Conservation (phyloP, 371 early-diverging fungal genomes). For the Apophysomyces sp. region DNA sequence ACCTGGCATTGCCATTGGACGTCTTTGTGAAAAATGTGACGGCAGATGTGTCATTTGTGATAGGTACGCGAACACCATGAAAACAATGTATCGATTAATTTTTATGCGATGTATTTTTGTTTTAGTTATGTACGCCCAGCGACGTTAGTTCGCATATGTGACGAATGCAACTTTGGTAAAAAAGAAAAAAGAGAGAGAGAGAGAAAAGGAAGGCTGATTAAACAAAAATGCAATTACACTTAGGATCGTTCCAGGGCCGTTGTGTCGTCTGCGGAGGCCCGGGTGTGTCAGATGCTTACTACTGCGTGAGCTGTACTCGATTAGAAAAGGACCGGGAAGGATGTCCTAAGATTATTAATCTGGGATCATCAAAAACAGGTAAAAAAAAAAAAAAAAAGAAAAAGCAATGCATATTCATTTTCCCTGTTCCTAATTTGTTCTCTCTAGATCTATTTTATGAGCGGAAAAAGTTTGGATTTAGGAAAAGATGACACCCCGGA, state of each 20-base stretch:
- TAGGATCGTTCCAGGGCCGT: slow-evolving; percentile 80
- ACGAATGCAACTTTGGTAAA: slow-evolving; percentile 94
- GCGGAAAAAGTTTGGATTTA: slow-evolving; percentile 90
- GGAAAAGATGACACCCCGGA: slow-evolving; percentile 47
- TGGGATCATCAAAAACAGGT: slow-evolving; percentile 76
- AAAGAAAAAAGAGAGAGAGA: neutral
- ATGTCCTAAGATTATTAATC: slow-evolving; percentile 94
- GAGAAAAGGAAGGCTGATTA: neutral
- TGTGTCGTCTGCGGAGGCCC: slow-evolving; percentile 93
- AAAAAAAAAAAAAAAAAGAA: too few relatives aligned
- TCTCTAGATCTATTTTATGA: slow-evolving; percentile 92
- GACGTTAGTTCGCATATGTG: slow-evolving; percentile 90
- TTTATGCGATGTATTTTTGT: neutral
- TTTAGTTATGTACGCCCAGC: slow-evolving; percentile 81
- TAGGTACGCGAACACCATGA: slow-evolving; percentile 51
- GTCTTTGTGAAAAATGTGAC: slow-evolving; percentile 93
- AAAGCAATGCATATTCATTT: too few relatives aligned
- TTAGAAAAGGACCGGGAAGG: slow-evolving; percentile 97
- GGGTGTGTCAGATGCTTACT: slow-evolving; percentile 96
- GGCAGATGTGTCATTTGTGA: slow-evolving; percentile 97
- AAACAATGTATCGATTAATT: neutral
- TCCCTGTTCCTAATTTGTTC: neutral
- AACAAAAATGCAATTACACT: neutral
- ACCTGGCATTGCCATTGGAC: slow-evolving; percentile 95
- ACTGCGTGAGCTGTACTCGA: slow-evolving; percentile 90